Base-by-base conservation (phyloP, 2,329 filamentous ascomycete species). In the Clarireedia homoeocarpa region DNA sequence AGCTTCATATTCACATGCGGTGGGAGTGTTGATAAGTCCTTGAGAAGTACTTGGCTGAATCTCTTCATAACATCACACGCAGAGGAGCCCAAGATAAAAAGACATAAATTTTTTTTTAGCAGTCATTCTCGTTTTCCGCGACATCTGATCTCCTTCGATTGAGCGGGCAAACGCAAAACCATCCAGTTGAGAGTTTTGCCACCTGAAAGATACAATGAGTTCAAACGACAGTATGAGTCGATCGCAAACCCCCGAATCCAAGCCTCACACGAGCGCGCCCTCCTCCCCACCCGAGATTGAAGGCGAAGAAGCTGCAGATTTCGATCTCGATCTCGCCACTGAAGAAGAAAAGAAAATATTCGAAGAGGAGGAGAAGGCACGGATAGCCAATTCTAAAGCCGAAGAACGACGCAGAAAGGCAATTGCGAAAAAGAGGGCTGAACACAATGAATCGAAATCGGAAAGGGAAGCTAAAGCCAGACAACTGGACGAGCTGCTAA, bases 401-500 rank as follows among this genome's bases (percentile, higher is more conserved):
- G 75, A 78, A 57, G 57, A 64, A 26, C 57, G 62, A 30, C 59
- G 65, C 15, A 53, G 58, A 26, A 68, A 68, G 38, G 57, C 67
- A 1, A 66, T 65, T 2, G 64, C 65, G 39, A 76, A 72, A 60
- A 78, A 75, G 64, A 76, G 75, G 64, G 74, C 75, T 0, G 40
- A 52, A 23, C 68, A 79, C 40, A 56, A 63, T 47, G 70, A 81
- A 48, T 78, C 75, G 1, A 77, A 79, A 55, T 70, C 73, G 1
- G 81, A 85, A 59, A 72, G 79, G 1, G 79, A 83, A 47, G 73
- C 72, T 0, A 84, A 85, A 62, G 82, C 81, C 0, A 75, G 74
- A 45, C 79, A 85, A 56, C 71, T 86, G 0, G 80, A 85, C 26
- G 77, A 81, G 49, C 70, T 86, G 2, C 71, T 86, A 0, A 73